These are phyloP conservation scores for Chlorella vulgaris DNA, from an alignment of 139 green algal genomes.

Conservation along the genomic window DNA sequence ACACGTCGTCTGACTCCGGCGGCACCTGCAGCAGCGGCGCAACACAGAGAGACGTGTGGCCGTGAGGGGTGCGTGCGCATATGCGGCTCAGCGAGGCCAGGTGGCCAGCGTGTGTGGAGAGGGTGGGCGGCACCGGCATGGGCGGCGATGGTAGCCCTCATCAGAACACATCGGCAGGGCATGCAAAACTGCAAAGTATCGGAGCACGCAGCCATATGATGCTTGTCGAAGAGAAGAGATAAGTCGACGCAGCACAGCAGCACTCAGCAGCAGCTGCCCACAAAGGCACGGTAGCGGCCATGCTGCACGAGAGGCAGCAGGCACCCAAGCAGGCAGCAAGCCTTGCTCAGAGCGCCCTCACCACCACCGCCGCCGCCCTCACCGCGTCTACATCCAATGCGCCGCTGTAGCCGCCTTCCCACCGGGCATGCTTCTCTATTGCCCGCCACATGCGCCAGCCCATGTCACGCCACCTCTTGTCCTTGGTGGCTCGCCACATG, in stretches of 20 bases:
- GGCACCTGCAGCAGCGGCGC: slow-evolving; percentile 15
- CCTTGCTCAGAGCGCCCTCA: neutral
- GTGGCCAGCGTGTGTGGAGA: neutral
- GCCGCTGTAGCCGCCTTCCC: slow-evolving; percentile 66
- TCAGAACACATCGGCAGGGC: neutral
- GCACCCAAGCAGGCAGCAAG: neutral
- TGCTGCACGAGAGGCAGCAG: too few relatives aligned
- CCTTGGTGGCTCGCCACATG: slow-evolving; percentile 68
- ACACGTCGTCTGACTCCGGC: slow-evolving; percentile 62
- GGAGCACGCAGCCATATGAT: too few relatives aligned
- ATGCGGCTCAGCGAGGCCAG: neutral
- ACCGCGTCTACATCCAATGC: slow-evolving; percentile 57
- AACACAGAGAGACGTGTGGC: neutral
- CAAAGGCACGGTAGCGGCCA: too few relatives aligned
- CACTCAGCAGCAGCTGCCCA: too few relatives aligned
- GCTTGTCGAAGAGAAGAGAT: too few relatives aligned
- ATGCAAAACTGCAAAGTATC: neutral
- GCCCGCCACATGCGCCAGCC: slow-evolving; percentile 72
- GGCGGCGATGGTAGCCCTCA: too few relatives aligned
- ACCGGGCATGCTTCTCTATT: slow-evolving; percentile 59
- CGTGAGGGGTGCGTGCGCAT: neutral
- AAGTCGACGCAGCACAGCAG: too few relatives aligned
- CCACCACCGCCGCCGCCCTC: neutral
- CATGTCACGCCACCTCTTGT: slow-evolving; percentile 69
- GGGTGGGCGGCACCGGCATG: neutral